A percentile compares a stretch with the other conserved stretches of the same genome.
These are phyloP conservation scores for Infundibulicybe gibba DNA, from an alignment of 768 basidiomycete species.

Conservation along the genomic window DNA sequence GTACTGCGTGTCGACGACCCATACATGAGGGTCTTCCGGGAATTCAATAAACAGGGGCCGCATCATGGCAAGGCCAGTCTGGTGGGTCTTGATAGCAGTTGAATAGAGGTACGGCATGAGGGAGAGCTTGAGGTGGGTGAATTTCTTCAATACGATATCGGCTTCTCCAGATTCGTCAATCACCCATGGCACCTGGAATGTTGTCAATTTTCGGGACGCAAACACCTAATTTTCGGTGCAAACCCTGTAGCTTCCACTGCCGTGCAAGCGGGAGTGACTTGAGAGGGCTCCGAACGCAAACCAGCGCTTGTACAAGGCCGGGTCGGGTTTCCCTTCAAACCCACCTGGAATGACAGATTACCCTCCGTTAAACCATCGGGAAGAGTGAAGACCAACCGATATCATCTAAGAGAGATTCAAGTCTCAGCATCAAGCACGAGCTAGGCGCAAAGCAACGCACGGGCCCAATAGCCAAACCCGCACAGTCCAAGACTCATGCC, in stretches of 20 bases:
- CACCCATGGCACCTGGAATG: conserved; percentile 35
- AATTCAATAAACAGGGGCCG: conserved; percentile 31
- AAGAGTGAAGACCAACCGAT: conserved; percentile 31
- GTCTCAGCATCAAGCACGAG: background rate
- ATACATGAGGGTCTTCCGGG: conserved; percentile 23
- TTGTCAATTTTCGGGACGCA: background rate
- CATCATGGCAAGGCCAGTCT: conserved; percentile 28
- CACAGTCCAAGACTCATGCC: conserved; percentile 35
- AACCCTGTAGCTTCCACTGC: conserved; percentile 43
- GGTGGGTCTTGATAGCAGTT: conserved; percentile 24
- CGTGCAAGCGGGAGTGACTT: conserved; percentile 43
- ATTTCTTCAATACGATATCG: conserved; percentile 30
- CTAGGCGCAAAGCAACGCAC: conserved; percentile 8
- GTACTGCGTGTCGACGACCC: conserved; percentile 29
- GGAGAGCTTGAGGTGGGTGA: conserved; percentile 37
- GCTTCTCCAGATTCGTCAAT: conserved; percentile 35
- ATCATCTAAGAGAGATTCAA: conserved; percentile 28
- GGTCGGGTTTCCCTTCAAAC: conserved; percentile 32
- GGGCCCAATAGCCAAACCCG: conserved; percentile 42
- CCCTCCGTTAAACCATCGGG: background rate
- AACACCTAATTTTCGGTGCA: background rate
- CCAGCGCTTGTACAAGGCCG: conserved; percentile 42
- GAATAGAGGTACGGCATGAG: conserved; percentile 42
- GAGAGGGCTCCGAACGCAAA: conserved; percentile 34
- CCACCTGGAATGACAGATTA: conserved; percentile 9